Base-by-base conservation (phyloP, 768 basidiomycete genomes). In the Fistulinella prunicolor region DNA sequence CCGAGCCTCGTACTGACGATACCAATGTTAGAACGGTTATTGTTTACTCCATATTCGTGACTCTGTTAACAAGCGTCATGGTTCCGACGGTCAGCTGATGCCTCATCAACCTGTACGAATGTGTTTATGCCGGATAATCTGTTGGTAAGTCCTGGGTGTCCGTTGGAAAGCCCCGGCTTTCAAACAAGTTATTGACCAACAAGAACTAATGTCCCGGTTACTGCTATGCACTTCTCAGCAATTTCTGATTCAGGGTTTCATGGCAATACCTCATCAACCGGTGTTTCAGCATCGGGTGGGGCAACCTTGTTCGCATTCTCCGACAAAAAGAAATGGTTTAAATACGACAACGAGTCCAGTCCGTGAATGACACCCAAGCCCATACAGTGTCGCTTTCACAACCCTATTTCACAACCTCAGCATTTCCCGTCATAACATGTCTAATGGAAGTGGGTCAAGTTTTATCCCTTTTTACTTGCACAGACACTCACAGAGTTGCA, bases 131-230 rank as follows among this genome's bases (percentile, higher is more conserved):
- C 39, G 26, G 13, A 20, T 17, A 30, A 16, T 13, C 30, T 24
- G 30, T 47, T 45, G 37, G 26, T 40, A 46, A 41, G 23, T 37
- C 23, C 29, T 28, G 19, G 42, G 46, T 36, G 50, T 34, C 46
- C 49, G 36, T 49, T 48, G 28, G 49, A 21, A 50, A 10, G 40
- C 30, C n/a, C 51, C 54, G 60, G 49, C 21, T 51, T 54, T 54
- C 53, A 62, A 62, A 62, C 47, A 51, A 47, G 48, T 50, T 46
- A 49, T 59, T 46, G 49, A 43, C 48, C 47, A 50, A 32, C 19
- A 21, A 38, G 29, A 35, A 14, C 24, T 45, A 34, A 28, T 30
- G 35, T 20, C 9, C 17, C 40, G 37, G 39, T 6, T 46, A 17
- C 17, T 28, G 37, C 24, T 40, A 28, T 6, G 23, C 30, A 23